Conservation (phyloP, 176 grass and related monocot species). For the Typha latifolia region DNA sequence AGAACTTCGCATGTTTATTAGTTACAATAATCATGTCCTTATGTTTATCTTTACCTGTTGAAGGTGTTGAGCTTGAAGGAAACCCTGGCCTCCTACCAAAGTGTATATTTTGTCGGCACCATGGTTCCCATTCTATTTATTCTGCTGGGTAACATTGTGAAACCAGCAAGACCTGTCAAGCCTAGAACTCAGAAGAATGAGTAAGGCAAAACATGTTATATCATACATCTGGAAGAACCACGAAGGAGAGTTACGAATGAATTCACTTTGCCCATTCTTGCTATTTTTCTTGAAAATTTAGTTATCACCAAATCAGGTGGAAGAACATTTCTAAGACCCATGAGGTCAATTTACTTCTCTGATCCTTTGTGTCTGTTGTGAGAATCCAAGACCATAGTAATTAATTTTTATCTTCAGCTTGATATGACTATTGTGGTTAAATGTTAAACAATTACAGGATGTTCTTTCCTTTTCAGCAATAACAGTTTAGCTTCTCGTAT, state of each 20-base stretch:
- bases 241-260: background rate
- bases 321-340: no score
- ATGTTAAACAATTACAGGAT: no score
- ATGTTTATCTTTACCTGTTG: slow-evolving; percentile 9
- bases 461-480: no score
- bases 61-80: slow-evolving; percentile 92
- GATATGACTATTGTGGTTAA: no score
- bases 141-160: slow-evolving; percentile 65
- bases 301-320: no score
- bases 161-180: slow-evolving; percentile 57
- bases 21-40: background rate
- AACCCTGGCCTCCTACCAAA: slow-evolving; percentile 78
- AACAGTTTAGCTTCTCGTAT: no score
- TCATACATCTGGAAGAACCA: background rate
- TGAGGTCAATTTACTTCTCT: no score
- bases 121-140: slow-evolving; percentile 57
- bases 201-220: slow-evolving; percentile 16
- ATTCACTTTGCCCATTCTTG: background rate
- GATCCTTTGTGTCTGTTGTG: no score
- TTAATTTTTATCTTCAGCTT: no score
- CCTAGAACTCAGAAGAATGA: slow-evolving; percentile 68
- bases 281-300: background rate
- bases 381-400: no score
- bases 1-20: background rate
- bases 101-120: slow-evolving; percentile 81